Conservation (phyloP, 257 asterid genomes). For the Solanum bulbocastanum region DNA sequence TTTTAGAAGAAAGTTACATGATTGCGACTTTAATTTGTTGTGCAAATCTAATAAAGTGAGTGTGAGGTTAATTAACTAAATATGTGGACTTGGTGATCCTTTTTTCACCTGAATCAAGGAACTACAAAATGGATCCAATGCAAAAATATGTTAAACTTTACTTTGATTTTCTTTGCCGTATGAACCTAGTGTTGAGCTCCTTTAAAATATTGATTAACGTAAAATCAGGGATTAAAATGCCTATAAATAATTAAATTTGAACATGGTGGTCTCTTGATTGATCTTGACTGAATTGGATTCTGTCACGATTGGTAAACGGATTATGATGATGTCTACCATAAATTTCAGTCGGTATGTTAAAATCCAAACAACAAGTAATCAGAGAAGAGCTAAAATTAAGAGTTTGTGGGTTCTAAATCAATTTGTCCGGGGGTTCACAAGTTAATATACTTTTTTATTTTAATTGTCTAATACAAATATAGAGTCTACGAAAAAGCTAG, state of each 20-base stretch:
- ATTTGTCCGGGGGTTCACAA: too few relatives aligned
- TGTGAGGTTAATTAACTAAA: not conserved
- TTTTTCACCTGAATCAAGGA: not conserved
- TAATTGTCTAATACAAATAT: too few relatives aligned
- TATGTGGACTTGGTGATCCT: not conserved
- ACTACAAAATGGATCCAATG: not conserved
- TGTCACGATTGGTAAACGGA: rapidly evolving
- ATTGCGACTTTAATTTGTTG: not conserved
- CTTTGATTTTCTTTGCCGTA: not conserved
- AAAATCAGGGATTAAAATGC: not conserved
- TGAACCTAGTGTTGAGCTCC: not conserved
- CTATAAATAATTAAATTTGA: not conserved
- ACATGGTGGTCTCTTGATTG: not conserved
- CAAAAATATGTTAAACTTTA: not conserved
- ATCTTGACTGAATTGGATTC: not conserved
- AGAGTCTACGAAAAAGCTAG: too few relatives aligned
- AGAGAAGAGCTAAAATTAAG: too few relatives aligned
- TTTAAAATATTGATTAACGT: not conserved
- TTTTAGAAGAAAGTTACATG: not conserved
- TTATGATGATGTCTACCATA: too few relatives aligned
- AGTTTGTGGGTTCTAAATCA: too few relatives aligned
- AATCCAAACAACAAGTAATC: too few relatives aligned
- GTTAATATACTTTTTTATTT: too few relatives aligned
- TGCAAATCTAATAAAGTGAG: not conserved
- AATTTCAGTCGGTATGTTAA: too few relatives aligned